These are phyloP conservation scores for Pyrus betulifolia DNA, from an alignment of 306 rosid species.

Conservation along the genomic window DNA sequence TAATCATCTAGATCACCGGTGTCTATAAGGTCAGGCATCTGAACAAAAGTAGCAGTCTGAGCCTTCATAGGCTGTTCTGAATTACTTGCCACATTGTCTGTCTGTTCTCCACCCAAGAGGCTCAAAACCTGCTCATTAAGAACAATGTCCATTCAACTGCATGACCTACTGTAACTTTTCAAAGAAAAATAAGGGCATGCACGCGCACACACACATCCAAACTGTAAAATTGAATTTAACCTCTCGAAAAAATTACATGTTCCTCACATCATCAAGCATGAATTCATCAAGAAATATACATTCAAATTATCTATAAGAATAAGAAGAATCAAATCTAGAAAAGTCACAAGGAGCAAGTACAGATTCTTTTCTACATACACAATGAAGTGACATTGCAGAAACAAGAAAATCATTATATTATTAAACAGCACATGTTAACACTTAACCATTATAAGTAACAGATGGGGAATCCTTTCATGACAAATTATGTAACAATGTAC, in stretches of 20 bases:
- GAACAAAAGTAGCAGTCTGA: slow-evolving; percentile 31
- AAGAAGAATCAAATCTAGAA: background rate
- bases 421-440: no score
- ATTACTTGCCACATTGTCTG: slow-evolving; percentile 27
- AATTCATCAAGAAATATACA: background rate
- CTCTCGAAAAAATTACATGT: background rate
- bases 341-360: background rate
- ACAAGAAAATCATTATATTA: no score
- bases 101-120: slow-evolving; percentile 68
- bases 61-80: slow-evolving; percentile 47
- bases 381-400: background rate
- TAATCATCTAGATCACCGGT: slow-evolving; percentile 57
- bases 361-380: background rate
- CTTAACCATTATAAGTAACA: no score
- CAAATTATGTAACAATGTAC: background rate
- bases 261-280: background rate
- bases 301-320: background rate
- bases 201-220: background rate
- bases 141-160: background rate
- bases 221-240: background rate
- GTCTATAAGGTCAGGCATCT: slow-evolving; percentile 82
- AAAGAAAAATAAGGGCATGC: background rate
- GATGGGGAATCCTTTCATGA: background rate
- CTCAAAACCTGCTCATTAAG: slow-evolving; percentile 61
- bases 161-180: background rate